Conservation (phyloP, 257 asterid species). For the Mitragyna speciosa region DNA sequence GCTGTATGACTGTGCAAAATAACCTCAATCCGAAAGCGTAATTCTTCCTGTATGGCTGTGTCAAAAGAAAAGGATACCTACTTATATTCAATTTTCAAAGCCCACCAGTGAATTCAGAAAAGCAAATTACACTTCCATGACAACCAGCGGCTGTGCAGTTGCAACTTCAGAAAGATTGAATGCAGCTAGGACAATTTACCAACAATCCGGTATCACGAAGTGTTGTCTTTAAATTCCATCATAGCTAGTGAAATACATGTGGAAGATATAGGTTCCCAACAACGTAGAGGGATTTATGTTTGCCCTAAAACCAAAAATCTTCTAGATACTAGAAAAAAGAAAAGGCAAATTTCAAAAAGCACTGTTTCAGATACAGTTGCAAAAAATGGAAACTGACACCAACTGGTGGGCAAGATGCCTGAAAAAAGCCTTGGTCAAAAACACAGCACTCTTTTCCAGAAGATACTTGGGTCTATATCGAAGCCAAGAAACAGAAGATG, state of each 20-base stretch:
- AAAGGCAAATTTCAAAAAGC: neutral
- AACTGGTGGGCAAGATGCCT: neutral
- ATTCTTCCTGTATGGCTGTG: neutral
- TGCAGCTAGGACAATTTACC: neutral
- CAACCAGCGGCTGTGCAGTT: neutral
- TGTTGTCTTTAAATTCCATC: neutral
- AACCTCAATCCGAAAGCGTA: neutral
- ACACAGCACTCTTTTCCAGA: neutral
- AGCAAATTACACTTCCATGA: neutral
- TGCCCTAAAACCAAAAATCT: neutral
- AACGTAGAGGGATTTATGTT: neutral
- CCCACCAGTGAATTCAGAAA: neutral
- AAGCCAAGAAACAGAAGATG: neutral
- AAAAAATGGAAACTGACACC: neutral
- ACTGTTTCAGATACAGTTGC: constrained; percentile 1
- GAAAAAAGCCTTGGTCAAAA: neutral
- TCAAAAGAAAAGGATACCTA: neutral
- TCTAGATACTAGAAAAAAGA: neutral
- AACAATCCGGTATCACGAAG: neutral
- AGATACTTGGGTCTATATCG: neutral
- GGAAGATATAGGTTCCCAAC: neutral
- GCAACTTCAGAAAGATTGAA: neutral
- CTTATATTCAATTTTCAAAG: neutral
- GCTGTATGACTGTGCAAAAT: no score
- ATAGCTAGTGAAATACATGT: neutral